These are phyloP conservation scores for Crucihimalaya himalaica DNA, from an alignment of 345 rosid genomes.

Conservation along the genomic window DNA sequence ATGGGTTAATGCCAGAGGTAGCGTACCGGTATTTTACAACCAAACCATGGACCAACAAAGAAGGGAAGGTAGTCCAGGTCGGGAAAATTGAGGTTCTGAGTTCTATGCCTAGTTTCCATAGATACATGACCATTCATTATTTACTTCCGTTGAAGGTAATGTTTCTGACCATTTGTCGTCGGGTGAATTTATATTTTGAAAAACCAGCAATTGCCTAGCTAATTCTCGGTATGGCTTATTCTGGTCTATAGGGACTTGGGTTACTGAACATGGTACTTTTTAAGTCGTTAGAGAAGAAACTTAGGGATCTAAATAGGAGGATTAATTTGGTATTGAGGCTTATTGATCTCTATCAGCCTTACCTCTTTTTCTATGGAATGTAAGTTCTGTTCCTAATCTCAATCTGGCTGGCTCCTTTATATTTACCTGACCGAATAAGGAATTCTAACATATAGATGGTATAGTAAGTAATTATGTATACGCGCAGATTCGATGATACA, in stretches of 20 bases:
- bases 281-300: conserved; percentile 21
- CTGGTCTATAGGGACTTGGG: conserved; percentile 31
- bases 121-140: conserved; percentile 73
- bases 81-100: conserved; percentile 44
- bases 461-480: not conserved
- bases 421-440: not conserved
- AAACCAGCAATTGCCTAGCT: not conserved
- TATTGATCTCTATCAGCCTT: conserved; percentile 39
- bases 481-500: conserved; percentile 35
- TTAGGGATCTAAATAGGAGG: conserved; percentile 14
- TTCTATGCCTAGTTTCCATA: conserved; percentile 74
- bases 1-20: conserved; percentile 44
- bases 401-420: not conserved
- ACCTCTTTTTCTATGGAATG: conserved; percentile 40
- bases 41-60: conserved; percentile 80
- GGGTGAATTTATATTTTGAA: not conserved
- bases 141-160: conserved; percentile 59
- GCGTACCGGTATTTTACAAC: conserved; percentile 53
- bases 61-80: conserved; percentile 71
- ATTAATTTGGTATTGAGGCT: conserved; percentile 15
- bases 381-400: not conserved
- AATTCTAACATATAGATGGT: not conserved
- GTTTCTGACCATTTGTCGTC: not conserved
- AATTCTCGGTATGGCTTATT: not conserved
- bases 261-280: conserved; percentile 30